Percentiles rank a stretch among this genome's conserved stretches.
phyloP scores from a whole-genome alignment of 2,329 filamentous ascomycete species.

The Neophaeococcomyces mojaviensis region DNA sequence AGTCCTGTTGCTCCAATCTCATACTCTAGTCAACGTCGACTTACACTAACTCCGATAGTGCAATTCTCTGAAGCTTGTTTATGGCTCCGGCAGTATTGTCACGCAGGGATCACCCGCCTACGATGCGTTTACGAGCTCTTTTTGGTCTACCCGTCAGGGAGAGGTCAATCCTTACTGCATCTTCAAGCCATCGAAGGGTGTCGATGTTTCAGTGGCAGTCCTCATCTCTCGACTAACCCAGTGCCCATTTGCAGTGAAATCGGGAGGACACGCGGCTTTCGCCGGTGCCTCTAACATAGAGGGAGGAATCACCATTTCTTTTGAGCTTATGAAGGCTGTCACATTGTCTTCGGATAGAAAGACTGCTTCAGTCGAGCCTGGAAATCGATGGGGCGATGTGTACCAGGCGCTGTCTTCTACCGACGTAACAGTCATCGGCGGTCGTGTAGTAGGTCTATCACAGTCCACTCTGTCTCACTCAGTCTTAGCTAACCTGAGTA shows the following conservation, averaged over 20 bases:
- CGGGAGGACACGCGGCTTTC: slow-evolving; percentile 52
- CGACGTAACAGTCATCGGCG: slow-evolving; percentile 30
- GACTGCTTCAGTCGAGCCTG: slow-evolving; percentile 28
- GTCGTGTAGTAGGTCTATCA: slow-evolving; percentile 28
- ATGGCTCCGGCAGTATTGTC: too few relatives aligned
- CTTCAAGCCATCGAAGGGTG: slow-evolving; percentile 26
- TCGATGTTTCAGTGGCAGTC: slow-evolving; percentile 28
- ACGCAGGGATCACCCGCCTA: too few relatives aligned
- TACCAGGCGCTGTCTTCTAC: too few relatives aligned
- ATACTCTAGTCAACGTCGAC: too few relatives aligned
- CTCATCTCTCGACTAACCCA: slow-evolving; percentile 26
- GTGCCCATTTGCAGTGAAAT: slow-evolving; percentile 47
- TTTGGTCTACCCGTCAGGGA: slow-evolving; percentile 33
- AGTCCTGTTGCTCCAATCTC: too few relatives aligned
- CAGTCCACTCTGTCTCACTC: too few relatives aligned
- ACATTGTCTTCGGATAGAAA: too few relatives aligned
- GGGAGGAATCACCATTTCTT: too few relatives aligned
- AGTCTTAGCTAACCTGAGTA: slow-evolving; percentile 29
- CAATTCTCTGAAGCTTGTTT: too few relatives aligned
- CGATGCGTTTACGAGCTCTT: slow-evolving; percentile 23
- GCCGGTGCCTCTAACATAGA: slow-evolving; percentile 46
- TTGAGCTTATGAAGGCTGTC: too few relatives aligned
- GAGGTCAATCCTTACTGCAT: slow-evolving; percentile 29
- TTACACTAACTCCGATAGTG: too few relatives aligned
- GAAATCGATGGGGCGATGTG: too few relatives aligned